phyloP scores from a whole-genome alignment of 345 rosid genomes.

The Barbarea vulgaris region DNA sequence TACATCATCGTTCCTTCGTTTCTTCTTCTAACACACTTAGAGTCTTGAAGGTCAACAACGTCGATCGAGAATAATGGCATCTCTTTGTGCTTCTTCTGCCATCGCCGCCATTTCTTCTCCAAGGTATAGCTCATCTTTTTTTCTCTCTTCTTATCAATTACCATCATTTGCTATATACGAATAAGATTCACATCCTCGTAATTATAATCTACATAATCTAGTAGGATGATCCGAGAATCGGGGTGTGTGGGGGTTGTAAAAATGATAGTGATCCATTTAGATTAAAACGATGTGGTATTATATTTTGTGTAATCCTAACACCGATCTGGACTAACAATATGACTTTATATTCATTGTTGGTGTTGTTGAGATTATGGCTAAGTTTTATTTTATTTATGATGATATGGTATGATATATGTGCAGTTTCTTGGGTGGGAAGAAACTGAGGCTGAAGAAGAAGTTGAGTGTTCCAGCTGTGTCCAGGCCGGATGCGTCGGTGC shows the following conservation, averaged over 20 bases:
- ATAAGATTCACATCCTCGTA: neutral
- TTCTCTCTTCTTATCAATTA: conserved; percentile 3
- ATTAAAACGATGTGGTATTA: neutral
- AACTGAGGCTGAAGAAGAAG: conserved; percentile 53
- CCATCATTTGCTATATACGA: neutral
- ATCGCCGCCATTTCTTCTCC: conserved; percentile 73
- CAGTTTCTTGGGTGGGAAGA: conserved; percentile 83
- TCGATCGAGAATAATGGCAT: conserved; percentile 61
- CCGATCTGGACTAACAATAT: neutral
- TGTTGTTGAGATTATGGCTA: neutral
- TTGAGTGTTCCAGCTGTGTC: conserved; percentile 42
- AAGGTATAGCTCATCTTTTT: conserved; percentile 51
- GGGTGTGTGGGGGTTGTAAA: neutral
- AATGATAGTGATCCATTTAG: neutral
- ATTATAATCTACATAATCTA: neutral
- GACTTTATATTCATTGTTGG: neutral
- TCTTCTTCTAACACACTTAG: conserved; percentile 26
- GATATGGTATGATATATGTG: conserved; percentile 18
- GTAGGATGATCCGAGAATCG: neutral
- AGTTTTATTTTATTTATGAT: neutral
- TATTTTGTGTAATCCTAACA: neutral
- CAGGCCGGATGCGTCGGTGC: conserved; percentile 55
- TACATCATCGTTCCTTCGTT: conserved; percentile 17
- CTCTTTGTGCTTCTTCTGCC: conserved; percentile 89
- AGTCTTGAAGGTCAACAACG: conserved; percentile 37